phyloP scores from a whole-genome alignment of 768 basidiomycete species.

The Termitomyces bulborhizus region DNA sequence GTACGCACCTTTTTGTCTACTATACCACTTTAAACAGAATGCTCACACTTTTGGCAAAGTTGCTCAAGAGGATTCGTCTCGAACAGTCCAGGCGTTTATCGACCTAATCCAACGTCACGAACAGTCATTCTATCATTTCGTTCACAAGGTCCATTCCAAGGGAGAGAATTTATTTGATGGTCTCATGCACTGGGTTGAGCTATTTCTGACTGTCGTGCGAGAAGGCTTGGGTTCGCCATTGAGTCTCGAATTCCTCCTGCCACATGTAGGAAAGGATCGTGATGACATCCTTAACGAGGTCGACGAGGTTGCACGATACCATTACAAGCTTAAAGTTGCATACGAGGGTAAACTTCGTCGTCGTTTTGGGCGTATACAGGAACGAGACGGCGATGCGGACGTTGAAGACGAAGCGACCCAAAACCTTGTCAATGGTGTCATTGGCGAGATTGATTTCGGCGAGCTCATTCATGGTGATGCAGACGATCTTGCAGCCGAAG shows the following conservation, averaged over 20 bases:
- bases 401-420: constrained; percentile 82
- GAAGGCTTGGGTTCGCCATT: constrained; percentile 76
- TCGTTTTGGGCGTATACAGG: constrained; percentile 64
- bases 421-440: constrained; percentile 73
- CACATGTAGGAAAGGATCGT: constrained; percentile 77
- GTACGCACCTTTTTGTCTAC: constrained; percentile 54
- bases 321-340: constrained; percentile 89
- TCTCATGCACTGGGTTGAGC: constrained; percentile 96
- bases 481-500: constrained; percentile 75
- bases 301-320: constrained; percentile 85
- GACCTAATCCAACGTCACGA: constrained; percentile 92
- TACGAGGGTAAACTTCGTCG: constrained; percentile 90
- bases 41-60: constrained; percentile 37
- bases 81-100: constrained; percentile 90
- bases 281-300: constrained; percentile 74
- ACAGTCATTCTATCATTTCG: constrained; percentile 92
- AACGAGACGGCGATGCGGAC: constrained; percentile 40
- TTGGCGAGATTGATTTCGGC: constrained; percentile 77
- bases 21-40: not conserved
- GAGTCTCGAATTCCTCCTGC: constrained; percentile 86
- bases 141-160: constrained; percentile 97
- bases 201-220: constrained; percentile 85
- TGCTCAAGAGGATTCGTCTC: constrained; percentile 74
- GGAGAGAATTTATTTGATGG: constrained; percentile 90
- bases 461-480: constrained; percentile 75